Percentiles rank a stretch among this genome's conserved stretches.
Conservation (phyloP, 1,284 basidiomycete species). For the Puccinia polysora region DNA sequence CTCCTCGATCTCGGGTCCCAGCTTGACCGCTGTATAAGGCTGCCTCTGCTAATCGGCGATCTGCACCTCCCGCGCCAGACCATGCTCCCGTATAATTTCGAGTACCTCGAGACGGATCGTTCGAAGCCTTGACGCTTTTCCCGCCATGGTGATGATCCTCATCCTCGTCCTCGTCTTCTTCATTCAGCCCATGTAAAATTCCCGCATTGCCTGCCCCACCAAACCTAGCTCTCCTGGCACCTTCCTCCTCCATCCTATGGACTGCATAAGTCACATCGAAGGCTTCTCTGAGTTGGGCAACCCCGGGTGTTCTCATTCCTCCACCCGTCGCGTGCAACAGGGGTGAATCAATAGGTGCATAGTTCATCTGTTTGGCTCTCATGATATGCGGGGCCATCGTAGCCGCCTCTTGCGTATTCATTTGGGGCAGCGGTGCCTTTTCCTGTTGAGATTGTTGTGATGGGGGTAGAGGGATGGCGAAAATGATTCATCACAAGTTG, state of each 20-base stretch:
- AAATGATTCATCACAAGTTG: too few species aligned
- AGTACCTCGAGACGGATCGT: not conserved
- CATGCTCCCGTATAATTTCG: conserved; percentile 46
- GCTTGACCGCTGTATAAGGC: conserved; percentile 66
- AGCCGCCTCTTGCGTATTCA: conserved; percentile 36
- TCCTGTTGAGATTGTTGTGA: conserved; percentile 6
- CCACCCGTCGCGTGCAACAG: conserved; percentile 69
- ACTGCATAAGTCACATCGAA: conserved; percentile 99
- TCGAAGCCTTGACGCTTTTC: not conserved
- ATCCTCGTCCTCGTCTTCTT: conserved; percentile 68
- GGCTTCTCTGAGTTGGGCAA: conserved; percentile 85
- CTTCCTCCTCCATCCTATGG: conserved; percentile 98
- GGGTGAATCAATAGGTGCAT: conserved; percentile 79
- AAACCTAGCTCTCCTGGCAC: conserved; percentile 68
- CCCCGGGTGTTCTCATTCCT: conserved; percentile 81
- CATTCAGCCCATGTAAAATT: conserved; percentile 73
- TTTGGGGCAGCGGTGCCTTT: conserved; percentile 30
- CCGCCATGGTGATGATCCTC: conserved; percentile 43
- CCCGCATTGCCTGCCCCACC: conserved; percentile 62
- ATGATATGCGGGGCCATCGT: conserved; percentile 39
- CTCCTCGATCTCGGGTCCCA: conserved; percentile 64
- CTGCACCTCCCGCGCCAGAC: conserved; percentile 50
- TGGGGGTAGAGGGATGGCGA: too few species aligned
- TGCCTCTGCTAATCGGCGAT: conserved; percentile 54
- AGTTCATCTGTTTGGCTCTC: conserved; percentile 45